Evolutionary conservation across 2,329 filamentous ascomycete species (phyloP), one percentile per base, ranked within the genome.

Genomic region (Cyphellophora attinorum): DNA sequence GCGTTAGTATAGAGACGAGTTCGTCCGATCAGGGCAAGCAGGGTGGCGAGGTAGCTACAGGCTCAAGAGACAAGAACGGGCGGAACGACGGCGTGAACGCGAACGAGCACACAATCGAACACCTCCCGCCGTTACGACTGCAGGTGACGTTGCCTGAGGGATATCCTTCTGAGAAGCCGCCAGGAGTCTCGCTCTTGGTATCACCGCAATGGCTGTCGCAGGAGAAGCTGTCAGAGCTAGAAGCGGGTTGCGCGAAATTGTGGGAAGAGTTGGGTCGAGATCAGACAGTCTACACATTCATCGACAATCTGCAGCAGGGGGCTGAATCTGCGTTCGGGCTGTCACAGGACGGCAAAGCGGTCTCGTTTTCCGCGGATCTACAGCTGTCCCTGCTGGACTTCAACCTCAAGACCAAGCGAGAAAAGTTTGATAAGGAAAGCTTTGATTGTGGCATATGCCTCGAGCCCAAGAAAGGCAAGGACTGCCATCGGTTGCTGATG

Each of bases 391-490:
- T 95, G 11, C 58, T 94, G 28, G 81, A 86, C 45, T 85, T 83
- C 49, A 82, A 94, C 51, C 77, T 75, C 39, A 78, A 79, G 41
- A 77, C 81, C 5, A 81, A 81, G 51, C 74, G 75, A 35, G 74
- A 75, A 14, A 76, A 77, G 1, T 96, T 95, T 53, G 79, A 91
- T 40, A 76, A 76, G 46, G 81, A 80, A 48, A 93, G 85, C 0
- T 95, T 91, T 52, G 77, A 88, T 34, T 96, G 89, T 46, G 84
- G 81, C 2, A 72, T 96, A 31, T 95, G 88, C 53, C 60, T 95
- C 30, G 89, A 96, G 56, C 86, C 86, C 1, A 94, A 94, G 58
- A 95, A 93, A 55, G 91, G 91, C 2, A 60, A 65, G 0, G 72
- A 67, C 8, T 96, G 91, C 55, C 82, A 96, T 60, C 74, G 76